Evolutionary conservation across 352 stramenopile species (phyloP).

Genomic region (Pythium aristosporum): DNA sequence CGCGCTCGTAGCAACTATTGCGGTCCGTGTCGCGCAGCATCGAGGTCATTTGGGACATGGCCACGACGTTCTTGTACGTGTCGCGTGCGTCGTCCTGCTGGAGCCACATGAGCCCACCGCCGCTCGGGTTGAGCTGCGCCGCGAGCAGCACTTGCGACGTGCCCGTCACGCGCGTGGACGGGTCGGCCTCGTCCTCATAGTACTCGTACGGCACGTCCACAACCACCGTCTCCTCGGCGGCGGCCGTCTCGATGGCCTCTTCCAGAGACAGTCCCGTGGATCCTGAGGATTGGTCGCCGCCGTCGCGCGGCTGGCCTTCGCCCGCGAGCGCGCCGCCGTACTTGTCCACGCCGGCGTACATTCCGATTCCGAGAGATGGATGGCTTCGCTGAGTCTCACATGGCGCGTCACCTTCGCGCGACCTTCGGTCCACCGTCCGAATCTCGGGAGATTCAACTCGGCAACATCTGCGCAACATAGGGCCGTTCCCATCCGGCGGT

Average conservation of each 20-base stretch:
- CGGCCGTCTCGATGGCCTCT: slow-evolving; percentile 73
- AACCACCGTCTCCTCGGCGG: slow-evolving; percentile 78
- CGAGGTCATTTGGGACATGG: slow-evolving; percentile 88
- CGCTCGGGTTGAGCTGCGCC: slow-evolving; percentile 73
- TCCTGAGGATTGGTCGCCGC: slow-evolving; percentile 1
- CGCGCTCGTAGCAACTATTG: slow-evolving; percentile 77
- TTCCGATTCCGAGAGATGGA: slow-evolving; percentile 22
- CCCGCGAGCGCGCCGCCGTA: slow-evolving; percentile 72
- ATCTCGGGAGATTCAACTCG: slow-evolving; percentile 1
- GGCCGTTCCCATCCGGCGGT: not conserved
- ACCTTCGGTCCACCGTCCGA: slow-evolving; percentile 5
- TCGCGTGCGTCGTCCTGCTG: slow-evolving; percentile 58
- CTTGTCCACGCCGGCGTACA: slow-evolving; percentile 85
- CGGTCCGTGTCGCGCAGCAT: slow-evolving; percentile 81
- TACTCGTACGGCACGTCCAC: slow-evolving; percentile 82
- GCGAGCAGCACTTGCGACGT: slow-evolving; percentile 64
- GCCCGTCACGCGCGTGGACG: slow-evolving; percentile 51
- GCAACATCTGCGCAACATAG: slow-evolving; percentile 11
- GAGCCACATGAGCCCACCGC: slow-evolving; percentile 79
- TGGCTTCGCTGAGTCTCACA: slow-evolving; percentile 16
- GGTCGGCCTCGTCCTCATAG: slow-evolving; percentile 63
- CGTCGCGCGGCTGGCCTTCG: slow-evolving; percentile 46
- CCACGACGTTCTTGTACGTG: slow-evolving; percentile 79
- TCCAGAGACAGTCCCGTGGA: slow-evolving; percentile 55
- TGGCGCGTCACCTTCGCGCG: slow-evolving; percentile 9